These are phyloP conservation scores for Exserohilum turcica DNA, from an alignment of 2,329 filamentous ascomycete genomes.

Conservation along the genomic window DNA sequence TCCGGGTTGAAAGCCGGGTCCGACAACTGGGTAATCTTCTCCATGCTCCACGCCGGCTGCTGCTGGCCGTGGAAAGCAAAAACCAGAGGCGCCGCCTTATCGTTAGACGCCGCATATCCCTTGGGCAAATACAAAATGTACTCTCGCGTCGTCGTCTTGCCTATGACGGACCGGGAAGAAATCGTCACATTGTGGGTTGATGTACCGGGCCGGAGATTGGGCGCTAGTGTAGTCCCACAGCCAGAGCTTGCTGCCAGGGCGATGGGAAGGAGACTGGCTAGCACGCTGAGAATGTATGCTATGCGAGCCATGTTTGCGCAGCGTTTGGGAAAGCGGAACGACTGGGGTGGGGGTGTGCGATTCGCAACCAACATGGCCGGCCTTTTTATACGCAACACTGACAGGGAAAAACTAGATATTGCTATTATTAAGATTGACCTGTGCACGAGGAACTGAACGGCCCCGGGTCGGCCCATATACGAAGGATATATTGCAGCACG, in stretches of 20 bases:
- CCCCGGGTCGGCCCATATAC: neutral
- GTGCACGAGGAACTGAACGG: neutral
- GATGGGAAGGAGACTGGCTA: neutral
- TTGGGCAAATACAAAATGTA: constrained; percentile 27
- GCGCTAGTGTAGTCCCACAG: constrained; percentile 18
- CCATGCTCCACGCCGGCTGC: constrained; percentile 28
- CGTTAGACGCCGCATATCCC: constrained; percentile 17
- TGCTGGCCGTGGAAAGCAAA: constrained; percentile 27
- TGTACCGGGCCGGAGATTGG: constrained; percentile 18
- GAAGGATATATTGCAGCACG: neutral
- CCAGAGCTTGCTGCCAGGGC: constrained; percentile 20
- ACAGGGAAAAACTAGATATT: neutral
- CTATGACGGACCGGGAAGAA: constrained; percentile 20
- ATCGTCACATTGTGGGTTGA: constrained; percentile 28
- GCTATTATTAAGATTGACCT: too few species aligned
- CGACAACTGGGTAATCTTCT: constrained; percentile 27
- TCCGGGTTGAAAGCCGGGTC: constrained; percentile 24
- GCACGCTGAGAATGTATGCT: neutral
- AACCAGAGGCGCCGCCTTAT: constrained; percentile 21
- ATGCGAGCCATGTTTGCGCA: neutral
- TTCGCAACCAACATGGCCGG: too few species aligned
- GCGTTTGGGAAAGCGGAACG: too few species aligned
- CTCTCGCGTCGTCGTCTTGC: constrained; percentile 18
- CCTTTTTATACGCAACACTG: too few species aligned
- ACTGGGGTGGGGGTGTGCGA: neutral